Evolutionary conservation across 2,329 filamentous ascomycete genomes (phyloP), one percentile per base, ranked within the genome.

Genomic region (Gremmenia infestans): DNA sequence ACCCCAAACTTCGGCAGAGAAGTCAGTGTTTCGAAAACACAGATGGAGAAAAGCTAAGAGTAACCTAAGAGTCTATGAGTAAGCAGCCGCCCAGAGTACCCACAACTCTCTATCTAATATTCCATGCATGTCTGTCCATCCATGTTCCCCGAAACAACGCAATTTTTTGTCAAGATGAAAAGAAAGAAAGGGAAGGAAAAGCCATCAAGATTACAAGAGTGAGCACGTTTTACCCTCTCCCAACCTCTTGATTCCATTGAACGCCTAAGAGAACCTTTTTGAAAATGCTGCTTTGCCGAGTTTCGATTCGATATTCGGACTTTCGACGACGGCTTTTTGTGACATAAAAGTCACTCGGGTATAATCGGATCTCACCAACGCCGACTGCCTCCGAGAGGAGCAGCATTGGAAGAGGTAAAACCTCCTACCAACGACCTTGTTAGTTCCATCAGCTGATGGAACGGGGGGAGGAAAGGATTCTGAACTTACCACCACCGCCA

Each of bases 381-480:
- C 66, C 80, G 76, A 72, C 72, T 75, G 61, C 71, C 72, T 63
- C 81, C 81, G 63, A 85, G 72, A 54, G 81, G 80, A 62, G 81
- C 81, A 65, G 75, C 71, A 70, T 85, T 85, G 67, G 79, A 80
- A 65, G 77, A 76, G 69, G 79, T 81, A 71, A 75, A 82, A 61
- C 78, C 75, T 67, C 74, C 71, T 68, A 73, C 68, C 61, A 68
- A 57, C 72, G 69, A 59, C 67, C 64, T 68, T 62, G 65, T 68
- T 68, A 72, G 64, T 69, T 64, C 64, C 67, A 68, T 68, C 66
- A 63, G 61, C 60, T 56, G 66, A 69, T 68, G 65, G 65, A 64
- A 70, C 67, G 63, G 55, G 63, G 63, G 63, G 59, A 45, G 42
- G 37, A 58, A 63, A 58, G 45, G 50, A 53, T 28, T 58, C 47